Conservation (phyloP, 495 filamentous ascomycete genomes). For the Penicillium longicatenatum region DNA sequence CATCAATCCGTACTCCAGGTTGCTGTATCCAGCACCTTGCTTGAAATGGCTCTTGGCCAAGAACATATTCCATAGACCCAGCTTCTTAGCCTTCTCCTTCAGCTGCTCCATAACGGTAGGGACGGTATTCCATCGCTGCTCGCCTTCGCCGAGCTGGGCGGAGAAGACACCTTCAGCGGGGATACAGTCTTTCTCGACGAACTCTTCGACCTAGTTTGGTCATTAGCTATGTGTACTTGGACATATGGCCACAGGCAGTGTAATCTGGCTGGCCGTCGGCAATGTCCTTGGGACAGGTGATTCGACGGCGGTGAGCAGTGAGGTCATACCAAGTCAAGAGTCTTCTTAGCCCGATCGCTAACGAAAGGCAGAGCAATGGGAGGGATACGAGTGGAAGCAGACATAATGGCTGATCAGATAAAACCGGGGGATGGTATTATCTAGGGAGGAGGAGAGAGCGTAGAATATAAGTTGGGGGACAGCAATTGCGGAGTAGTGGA, state of each 20-base stretch:
- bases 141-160: slow-evolving; percentile 75
- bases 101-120: slow-evolving; percentile 84
- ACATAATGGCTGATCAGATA: slow-evolving; percentile 46
- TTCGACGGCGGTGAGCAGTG: background rate
- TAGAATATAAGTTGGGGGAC: slow-evolving; percentile 26
- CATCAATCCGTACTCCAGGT: slow-evolving; percentile 92
- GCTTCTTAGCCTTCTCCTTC: slow-evolving; percentile 77
- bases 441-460: slow-evolving; percentile 8
- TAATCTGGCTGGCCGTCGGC: too few species aligned
- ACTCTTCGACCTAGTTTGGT: slow-evolving; percentile 72
- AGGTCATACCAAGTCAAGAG: slow-evolving; percentile 58
- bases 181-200: slow-evolving; percentile 96
- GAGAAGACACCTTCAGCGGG: slow-evolving; percentile 77
- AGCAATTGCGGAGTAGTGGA: slow-evolving; percentile 34
- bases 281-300: too few species aligned
- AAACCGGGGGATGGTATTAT: background rate
- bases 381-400: slow-evolving; percentile 63
- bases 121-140: slow-evolving; percentile 73
- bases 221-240: background rate
- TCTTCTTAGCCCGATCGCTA: slow-evolving; percentile 79
- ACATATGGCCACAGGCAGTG: too few species aligned
- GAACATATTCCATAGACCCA: slow-evolving; percentile 99
- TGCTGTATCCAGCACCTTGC: slow-evolving; percentile 87
- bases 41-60: slow-evolving; percentile 91
- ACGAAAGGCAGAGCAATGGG: slow-evolving; percentile 67